These are phyloP conservation scores for Achlya hypogyna DNA, from an alignment of 352 stramenopile species.

Conservation along the genomic window DNA sequence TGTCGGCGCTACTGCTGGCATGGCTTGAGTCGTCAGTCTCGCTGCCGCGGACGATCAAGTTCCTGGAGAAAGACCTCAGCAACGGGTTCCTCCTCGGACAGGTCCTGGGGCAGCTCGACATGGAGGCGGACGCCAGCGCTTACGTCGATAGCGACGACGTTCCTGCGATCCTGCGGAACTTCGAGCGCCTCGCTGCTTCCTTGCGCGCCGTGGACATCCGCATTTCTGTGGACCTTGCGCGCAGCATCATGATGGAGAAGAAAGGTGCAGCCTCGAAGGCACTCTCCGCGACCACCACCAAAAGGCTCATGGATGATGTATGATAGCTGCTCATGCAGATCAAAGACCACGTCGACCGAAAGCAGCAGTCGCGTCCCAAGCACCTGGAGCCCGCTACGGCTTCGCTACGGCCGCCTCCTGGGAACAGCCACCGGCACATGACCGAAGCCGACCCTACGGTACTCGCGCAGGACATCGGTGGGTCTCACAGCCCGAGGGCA, in stretches of 20 bases:
- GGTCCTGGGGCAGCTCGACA: conserved; percentile 38
- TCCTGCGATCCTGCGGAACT: conserved; percentile 42
- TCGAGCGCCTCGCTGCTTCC: conserved; percentile 40
- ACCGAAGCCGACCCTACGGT: conserved; percentile 11
- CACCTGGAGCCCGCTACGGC: not conserved
- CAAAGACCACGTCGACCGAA: conserved; percentile 37
- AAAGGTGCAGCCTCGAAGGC: conserved; percentile 16
- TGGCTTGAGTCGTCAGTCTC: conserved; percentile 61
- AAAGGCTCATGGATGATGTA: conserved; percentile 20
- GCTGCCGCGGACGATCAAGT: conserved; percentile 34
- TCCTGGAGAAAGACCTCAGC: conserved; percentile 52
- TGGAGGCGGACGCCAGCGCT: conserved; percentile 38
- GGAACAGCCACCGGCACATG: conserved; percentile 18
- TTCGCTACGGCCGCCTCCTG: conserved; percentile 7
- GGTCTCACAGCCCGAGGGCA: not conserved
- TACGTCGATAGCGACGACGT: conserved; percentile 34
- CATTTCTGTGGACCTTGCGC: conserved; percentile 34
- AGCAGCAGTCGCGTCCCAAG: conserved; percentile 21
- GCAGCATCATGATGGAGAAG: conserved; percentile 61
- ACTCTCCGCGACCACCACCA: not conserved
- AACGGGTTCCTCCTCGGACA: conserved; percentile 61
- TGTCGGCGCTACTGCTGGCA: conserved; percentile 49
- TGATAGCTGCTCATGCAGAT: conserved; percentile 47
- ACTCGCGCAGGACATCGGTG: conserved; percentile 4
- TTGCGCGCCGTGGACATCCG: conserved; percentile 32